Percentiles rank a stretch among this genome's conserved stretches.
Conservation (phyloP, 768 basidiomycete genomes). For the Leccinum disarticulatum region DNA sequence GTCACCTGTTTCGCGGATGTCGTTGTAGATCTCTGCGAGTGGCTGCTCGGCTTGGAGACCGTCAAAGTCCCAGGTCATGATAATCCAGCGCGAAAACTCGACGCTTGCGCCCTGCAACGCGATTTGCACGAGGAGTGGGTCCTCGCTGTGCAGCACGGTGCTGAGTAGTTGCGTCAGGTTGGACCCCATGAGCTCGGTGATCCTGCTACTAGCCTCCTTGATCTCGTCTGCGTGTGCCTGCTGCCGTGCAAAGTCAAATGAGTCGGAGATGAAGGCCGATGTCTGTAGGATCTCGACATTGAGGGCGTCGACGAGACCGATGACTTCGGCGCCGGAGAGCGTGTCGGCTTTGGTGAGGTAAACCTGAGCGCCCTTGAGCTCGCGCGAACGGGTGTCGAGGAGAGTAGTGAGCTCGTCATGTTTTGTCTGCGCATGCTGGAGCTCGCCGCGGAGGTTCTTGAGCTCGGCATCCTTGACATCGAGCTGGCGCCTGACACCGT, state of each 20-base stretch:
- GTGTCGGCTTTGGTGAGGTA: conserved; percentile 46
- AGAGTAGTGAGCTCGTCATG: conserved; percentile 31
- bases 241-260: conserved; percentile 32
- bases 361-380: conserved; percentile 42
- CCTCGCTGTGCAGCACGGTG: conserved; percentile 27
- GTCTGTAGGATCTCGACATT: conserved; percentile 51
- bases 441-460: conserved; percentile 28
- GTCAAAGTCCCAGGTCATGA: conserved; percentile 36
- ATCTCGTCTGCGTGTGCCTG: conserved; percentile 23
- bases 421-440: conserved; percentile 24
- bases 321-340: conserved; percentile 46
- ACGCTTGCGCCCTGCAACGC: conserved; percentile 36
- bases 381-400: conserved; percentile 36
- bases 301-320: conserved; percentile 37
- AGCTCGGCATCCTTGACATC: conserved; percentile 25
- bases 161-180: conserved; percentile 26
- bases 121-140: conserved; percentile 42
- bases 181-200: conserved; percentile 33
- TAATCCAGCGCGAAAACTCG: conserved; percentile 35
- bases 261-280: conserved; percentile 45
- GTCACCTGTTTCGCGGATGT: conserved; percentile 45
- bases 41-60: conserved; percentile 30
- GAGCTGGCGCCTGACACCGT: conserved; percentile 22
- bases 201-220: conserved; percentile 28
- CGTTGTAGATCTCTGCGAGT: conserved; percentile 35